Evolutionary conservation across 2,329 filamentous ascomycete species (phyloP).

Genomic region (Geoglossum cookeanum): DNA sequence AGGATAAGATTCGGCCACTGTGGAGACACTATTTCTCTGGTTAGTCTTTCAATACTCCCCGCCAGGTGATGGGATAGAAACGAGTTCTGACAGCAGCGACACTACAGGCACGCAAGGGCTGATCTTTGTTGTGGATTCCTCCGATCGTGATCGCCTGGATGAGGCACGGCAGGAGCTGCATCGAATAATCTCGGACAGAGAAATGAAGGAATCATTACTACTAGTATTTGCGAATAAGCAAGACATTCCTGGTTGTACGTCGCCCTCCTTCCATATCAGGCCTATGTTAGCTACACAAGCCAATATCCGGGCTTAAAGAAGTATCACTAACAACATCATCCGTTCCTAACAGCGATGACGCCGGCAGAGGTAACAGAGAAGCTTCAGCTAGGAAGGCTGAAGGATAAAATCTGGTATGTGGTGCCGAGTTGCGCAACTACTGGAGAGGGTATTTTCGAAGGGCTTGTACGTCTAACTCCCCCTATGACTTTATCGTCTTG

Average conservation of each 20-base stretch:
- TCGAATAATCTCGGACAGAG: slow-evolving; percentile 92
- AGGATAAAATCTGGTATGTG: slow-evolving; percentile 72
- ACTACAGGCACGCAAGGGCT: slow-evolving; percentile 73
- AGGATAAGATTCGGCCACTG: slow-evolving; percentile 94
- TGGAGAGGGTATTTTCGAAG: slow-evolving; percentile 64
- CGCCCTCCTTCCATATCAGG: background rate
- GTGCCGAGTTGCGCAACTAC: slow-evolving; percentile 68
- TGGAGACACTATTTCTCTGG: slow-evolving; percentile 96
- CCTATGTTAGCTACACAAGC: background rate
- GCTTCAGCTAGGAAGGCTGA: slow-evolving; percentile 56
- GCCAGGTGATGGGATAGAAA: background rate
- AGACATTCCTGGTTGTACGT: slow-evolving; percentile 63
- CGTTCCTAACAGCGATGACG: slow-evolving; percentile 43
- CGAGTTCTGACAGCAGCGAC: background rate
- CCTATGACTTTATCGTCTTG: background rate
- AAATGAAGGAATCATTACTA: slow-evolving; percentile 89
- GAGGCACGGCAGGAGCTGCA: slow-evolving; percentile 88
- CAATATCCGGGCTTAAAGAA: background rate
- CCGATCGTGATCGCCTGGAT: slow-evolving; percentile 75
- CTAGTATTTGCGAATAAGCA: slow-evolving; percentile 99
- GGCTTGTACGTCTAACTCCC: slow-evolving; percentile 35
- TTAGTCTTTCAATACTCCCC: slow-evolving; percentile 20
- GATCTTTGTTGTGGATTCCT: slow-evolving; percentile 96
- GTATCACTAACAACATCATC: background rate
- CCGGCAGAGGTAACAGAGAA: slow-evolving; percentile 63